Percentiles rank a stretch among this genome's conserved stretches.
Conservation (phyloP, 768 basidiomycete genomes). For the Tricholoma saponaceum region DNA sequence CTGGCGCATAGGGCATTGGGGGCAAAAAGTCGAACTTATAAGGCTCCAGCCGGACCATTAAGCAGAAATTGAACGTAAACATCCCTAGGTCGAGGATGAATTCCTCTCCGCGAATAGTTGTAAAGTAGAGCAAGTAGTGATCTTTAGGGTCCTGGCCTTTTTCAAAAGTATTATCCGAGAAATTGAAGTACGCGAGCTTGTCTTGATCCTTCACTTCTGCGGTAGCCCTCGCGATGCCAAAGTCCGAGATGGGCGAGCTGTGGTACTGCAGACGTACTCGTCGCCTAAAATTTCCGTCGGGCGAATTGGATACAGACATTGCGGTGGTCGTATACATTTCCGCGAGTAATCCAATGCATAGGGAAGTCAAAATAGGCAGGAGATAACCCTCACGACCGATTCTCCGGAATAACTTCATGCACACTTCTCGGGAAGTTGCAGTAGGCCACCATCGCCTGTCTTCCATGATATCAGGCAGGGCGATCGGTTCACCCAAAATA, state of each 20-base stretch:
- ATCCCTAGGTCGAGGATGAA: slow-evolving; percentile 37
- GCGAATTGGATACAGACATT: slow-evolving; percentile 10
- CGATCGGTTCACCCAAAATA: slow-evolving; percentile 23
- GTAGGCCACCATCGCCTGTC: slow-evolving; percentile 22
- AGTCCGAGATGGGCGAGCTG: slow-evolving; percentile 38
- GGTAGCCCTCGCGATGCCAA: slow-evolving; percentile 37
- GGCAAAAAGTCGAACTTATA: slow-evolving; percentile 2
- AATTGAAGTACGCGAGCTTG: slow-evolving; percentile 30
- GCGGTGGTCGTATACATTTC: slow-evolving; percentile 31
- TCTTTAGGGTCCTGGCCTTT: slow-evolving; percentile 39
- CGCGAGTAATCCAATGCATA: slow-evolving; percentile 25
- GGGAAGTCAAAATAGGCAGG: slow-evolving; percentile 23
- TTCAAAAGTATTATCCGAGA: slow-evolving; percentile 17
- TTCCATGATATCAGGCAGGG: neutral
- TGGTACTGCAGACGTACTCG: slow-evolving; percentile 33
- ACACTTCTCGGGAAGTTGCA: slow-evolving; percentile 16
- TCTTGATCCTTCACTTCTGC: slow-evolving; percentile 30
- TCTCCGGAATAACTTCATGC: slow-evolving; percentile 22
- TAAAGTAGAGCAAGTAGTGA: slow-evolving; percentile 51
- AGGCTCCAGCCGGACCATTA: slow-evolving; percentile 7
- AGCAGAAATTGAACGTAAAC: slow-evolving; percentile 37
- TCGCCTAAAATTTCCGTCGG: slow-evolving; percentile 1
- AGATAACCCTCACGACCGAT: slow-evolving; percentile 25
- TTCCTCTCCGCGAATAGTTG: slow-evolving; percentile 35
- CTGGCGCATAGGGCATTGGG: slow-evolving; percentile 16